These are phyloP conservation scores for Arachis hypogaea DNA, from an alignment of 306 rosid species.

Conservation along the genomic window DNA sequence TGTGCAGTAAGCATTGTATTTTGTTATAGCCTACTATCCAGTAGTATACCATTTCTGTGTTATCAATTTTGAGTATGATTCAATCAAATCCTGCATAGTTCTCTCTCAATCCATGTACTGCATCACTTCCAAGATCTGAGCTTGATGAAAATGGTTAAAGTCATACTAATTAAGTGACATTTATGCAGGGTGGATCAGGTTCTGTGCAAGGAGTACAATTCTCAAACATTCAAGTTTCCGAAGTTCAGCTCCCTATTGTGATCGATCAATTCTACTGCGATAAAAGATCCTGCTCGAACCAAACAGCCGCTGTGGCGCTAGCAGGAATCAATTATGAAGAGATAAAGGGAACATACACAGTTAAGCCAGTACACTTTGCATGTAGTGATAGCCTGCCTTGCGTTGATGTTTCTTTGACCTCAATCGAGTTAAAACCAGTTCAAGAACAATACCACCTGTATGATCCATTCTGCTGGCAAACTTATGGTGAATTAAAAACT, in stretches of 20 bases:
- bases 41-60: neutral
- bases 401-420: slow-evolving; percentile 73
- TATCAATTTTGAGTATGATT: slow-evolving; percentile 11
- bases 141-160: slow-evolving; percentile 20
- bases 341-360: slow-evolving; percentile 85
- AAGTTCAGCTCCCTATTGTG: slow-evolving; percentile 89
- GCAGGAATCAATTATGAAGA: slow-evolving; percentile 91
- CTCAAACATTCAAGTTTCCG: slow-evolving; percentile 84
- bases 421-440: slow-evolving; percentile 70
- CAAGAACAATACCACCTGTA: slow-evolving; percentile 81
- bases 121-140: slow-evolving; percentile 8
- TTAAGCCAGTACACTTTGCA: slow-evolving; percentile 90
- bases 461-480: slow-evolving; percentile 91
- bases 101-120: slow-evolving; percentile 14
- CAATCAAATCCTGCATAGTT: slow-evolving; percentile 14
- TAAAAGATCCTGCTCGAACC: slow-evolving; percentile 73
- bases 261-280: slow-evolving; percentile 97
- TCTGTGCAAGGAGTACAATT: slow-evolving; percentile 85
- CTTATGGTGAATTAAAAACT: slow-evolving; percentile 82
- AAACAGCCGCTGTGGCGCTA: slow-evolving; percentile 79
- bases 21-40: slow-evolving; percentile 6
- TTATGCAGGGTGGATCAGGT: slow-evolving; percentile 90
- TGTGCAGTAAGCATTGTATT: slow-evolving; percentile 8
- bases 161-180: slow-evolving; percentile 19
- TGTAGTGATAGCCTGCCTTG: slow-evolving; percentile 96